A percentile compares a stretch with the other conserved stretches of the same genome.
Evolutionary conservation across 75 land plant species (phyloP).

Genomic region (Pinus albicaulis): DNA sequence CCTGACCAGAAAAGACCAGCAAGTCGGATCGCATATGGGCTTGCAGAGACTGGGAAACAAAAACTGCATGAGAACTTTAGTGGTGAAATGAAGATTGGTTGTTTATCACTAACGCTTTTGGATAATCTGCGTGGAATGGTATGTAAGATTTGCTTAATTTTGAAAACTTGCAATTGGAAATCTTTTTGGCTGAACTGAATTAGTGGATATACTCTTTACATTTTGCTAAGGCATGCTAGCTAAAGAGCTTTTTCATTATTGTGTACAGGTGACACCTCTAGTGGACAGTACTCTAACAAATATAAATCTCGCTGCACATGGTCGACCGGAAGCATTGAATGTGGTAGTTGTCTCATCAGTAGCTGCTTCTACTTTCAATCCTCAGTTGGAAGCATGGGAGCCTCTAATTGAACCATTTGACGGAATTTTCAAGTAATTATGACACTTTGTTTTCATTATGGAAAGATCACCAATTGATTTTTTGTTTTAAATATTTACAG

Average conservation of each 20-base stretch:
- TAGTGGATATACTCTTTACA: neutral
- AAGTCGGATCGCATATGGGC: conserved; percentile 69
- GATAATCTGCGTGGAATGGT: conserved; percentile 89
- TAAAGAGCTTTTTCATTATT: neutral
- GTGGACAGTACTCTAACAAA: conserved; percentile 77
- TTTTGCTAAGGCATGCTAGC: neutral
- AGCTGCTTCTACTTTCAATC: conserved; percentile 95
- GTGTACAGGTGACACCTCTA: conserved; percentile 86
- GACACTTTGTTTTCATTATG: neutral
- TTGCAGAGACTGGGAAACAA: conserved; percentile 68
- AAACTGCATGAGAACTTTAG: conserved; percentile 67
- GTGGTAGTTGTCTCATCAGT: conserved; percentile 79
- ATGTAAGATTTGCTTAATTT: conserved; percentile 4
- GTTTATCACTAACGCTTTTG: conserved; percentile 69
- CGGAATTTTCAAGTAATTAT: conserved; percentile 89
- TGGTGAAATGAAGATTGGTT: conserved; percentile 80
- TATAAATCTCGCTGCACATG: conserved; percentile 94
- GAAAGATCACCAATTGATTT: neutral
- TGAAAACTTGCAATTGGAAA: conserved; percentile 4
- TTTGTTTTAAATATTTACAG: too few species aligned
- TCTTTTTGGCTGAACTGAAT: neutral
- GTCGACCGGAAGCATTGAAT: conserved; percentile 81
- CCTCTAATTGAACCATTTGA: conserved; percentile 98
- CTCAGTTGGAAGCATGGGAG: conserved; percentile 95
- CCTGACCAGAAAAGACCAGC: conserved; percentile 86